A percentile compares a stretch with the other conserved stretches of the same genome.
phyloP scores from a whole-genome alignment of 768 basidiomycete species.

The Auriscalpium vulgare region DNA sequence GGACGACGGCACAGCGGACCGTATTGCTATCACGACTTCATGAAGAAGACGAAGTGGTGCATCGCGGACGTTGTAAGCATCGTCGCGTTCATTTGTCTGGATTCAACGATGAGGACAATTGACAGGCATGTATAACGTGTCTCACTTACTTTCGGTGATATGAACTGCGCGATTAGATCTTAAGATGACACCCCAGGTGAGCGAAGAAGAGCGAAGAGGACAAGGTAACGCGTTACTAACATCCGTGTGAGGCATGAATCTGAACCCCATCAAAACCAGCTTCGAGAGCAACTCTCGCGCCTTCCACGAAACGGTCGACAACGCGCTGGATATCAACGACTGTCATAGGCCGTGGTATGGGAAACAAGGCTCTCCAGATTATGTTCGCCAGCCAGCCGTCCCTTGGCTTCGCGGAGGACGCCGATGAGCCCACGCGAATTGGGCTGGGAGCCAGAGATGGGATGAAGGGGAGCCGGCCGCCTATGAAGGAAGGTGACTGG shows the following conservation, averaged over 20 bases:
- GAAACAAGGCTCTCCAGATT: constrained; percentile 49
- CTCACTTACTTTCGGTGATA: constrained; percentile 55
- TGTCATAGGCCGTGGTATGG: constrained; percentile 54
- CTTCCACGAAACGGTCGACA: constrained; percentile 55
- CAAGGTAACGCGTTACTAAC: constrained; percentile 38
- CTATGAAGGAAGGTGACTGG: constrained; percentile 69
- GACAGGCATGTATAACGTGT: no score
- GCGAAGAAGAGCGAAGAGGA: background rate
- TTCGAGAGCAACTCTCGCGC: constrained; percentile 53
- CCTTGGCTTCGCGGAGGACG: background rate
- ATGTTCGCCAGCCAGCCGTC: constrained; percentile 25
- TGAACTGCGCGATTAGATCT: constrained; percentile 78
- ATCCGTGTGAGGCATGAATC: constrained; percentile 81
- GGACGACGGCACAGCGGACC: constrained; percentile 39
- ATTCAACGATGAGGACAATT: background rate
- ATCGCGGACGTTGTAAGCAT: constrained; percentile 44
- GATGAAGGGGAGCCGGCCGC: constrained; percentile 53
- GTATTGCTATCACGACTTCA: constrained; percentile 48
- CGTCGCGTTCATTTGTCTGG: constrained; percentile 47
- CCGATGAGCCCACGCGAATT: constrained; percentile 35
- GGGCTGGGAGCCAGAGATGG: constrained; percentile 69
- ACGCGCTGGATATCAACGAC: constrained; percentile 50
- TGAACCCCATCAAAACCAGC: constrained; percentile 85
- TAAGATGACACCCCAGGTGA: background rate
- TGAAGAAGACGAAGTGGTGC: constrained; percentile 51